Evolutionary conservation across 495 filamentous ascomycete species (phyloP).

Genomic region (Cryomyces minteri): DNA sequence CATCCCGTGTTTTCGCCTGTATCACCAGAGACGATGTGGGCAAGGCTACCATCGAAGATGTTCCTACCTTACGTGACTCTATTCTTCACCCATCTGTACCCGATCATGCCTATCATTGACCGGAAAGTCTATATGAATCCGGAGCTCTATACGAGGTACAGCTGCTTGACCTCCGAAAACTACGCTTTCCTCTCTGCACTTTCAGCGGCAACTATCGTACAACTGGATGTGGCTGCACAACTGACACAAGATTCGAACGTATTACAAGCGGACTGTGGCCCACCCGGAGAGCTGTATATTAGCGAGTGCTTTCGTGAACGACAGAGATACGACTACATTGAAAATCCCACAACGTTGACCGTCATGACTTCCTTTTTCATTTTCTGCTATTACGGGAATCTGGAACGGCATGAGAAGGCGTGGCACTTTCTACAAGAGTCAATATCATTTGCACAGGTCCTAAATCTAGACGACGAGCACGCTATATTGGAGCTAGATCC

Average conservation of each 20-base stretch:
- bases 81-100: slow-evolving; percentile 14
- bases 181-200: slow-evolving; percentile 11
- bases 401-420: slow-evolving; percentile 10
- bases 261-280: neutral
- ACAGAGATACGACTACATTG: slow-evolving; percentile 8
- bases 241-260: neutral
- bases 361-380: slow-evolving; percentile 14
- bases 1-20: neutral
- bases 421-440: slow-evolving; percentile 14
- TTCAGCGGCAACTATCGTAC: slow-evolving; percentile 9
- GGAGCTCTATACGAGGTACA: slow-evolving; percentile 1
- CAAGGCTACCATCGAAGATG: slow-evolving; percentile 5
- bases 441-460: slow-evolving; percentile 8
- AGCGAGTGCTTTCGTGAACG: slow-evolving; percentile 12
- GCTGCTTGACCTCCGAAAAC: slow-evolving; percentile 1
- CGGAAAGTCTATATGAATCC: slow-evolving; percentile 10
- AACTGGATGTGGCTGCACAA: slow-evolving; percentile 4
- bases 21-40: neutral
- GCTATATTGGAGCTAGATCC: slow-evolving; percentile 6
- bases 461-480: slow-evolving; percentile 11
- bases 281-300: slow-evolving; percentile 9
- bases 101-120: slow-evolving; percentile 14
- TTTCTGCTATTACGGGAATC: slow-evolving; percentile 14
- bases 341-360: slow-evolving; percentile 4
- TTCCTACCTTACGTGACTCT: slow-evolving; percentile 11